Evolutionary conservation across 2,329 filamentous ascomycete species (phyloP).

Genomic region (Zarea fungicola): DNA sequence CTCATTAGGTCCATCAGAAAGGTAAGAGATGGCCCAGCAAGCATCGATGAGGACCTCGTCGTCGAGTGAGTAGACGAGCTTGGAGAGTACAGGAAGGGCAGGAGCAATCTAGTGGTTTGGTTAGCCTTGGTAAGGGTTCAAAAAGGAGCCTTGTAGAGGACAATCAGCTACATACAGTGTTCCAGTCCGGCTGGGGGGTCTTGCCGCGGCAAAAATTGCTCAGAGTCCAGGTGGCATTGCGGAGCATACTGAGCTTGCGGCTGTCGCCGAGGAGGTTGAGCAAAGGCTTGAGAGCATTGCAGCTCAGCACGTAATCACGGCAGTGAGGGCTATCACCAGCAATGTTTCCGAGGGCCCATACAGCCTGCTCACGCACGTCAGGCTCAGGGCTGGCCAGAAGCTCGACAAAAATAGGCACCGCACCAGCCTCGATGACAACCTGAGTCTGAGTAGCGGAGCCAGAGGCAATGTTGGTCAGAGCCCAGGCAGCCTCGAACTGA

Average conservation of each 20-base stretch:
- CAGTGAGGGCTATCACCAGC: constrained; percentile 96
- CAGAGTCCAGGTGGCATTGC: constrained; percentile 97
- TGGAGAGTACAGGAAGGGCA: constrained; percentile 88
- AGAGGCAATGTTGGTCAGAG: constrained; percentile 97
- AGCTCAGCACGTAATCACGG: constrained; percentile 91
- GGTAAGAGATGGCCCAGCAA: constrained; percentile 98
- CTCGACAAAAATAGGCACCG: constrained; percentile 97
- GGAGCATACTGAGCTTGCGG: constrained; percentile 97
- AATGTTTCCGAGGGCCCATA: constrained; percentile 98
- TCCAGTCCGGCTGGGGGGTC: constrained; percentile 97
- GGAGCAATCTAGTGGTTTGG: constrained; percentile 68
- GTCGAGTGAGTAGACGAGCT: constrained; percentile 96
- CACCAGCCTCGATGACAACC: constrained; percentile 96
- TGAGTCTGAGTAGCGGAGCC: constrained; percentile 96
- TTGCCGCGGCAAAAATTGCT: constrained; percentile 99
- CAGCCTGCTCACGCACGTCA: constrained; percentile 95
- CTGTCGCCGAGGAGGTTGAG: constrained; percentile 89
- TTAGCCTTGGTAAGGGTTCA: constrained; percentile 19
- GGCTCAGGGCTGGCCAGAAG: constrained; percentile 92
- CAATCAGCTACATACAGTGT: constrained; percentile 61
- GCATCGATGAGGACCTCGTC: constrained; percentile 98
- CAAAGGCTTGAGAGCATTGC: constrained; percentile 85
- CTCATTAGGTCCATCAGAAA: constrained; percentile 96
- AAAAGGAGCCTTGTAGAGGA: constrained; percentile 3
- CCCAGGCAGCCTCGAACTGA: constrained; percentile 98